These are phyloP conservation scores for Coemansia furcata DNA, from an alignment of 192 early-diverging fungal species.

Conservation along the genomic window DNA sequence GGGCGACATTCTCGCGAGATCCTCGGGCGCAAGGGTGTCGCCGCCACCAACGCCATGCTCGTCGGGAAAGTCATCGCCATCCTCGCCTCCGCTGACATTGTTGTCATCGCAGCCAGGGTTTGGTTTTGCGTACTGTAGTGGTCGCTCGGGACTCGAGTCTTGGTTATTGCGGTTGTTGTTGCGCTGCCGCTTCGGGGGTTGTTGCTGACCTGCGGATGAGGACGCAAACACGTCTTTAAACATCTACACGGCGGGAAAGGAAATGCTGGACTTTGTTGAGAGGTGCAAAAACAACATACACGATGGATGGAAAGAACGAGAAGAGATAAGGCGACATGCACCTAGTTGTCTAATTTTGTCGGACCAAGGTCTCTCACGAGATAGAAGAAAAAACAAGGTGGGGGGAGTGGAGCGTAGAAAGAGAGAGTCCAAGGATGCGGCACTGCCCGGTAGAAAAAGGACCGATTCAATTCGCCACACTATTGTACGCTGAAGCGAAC, in stretches of 20 bases:
- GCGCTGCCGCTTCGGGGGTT: slow-evolving; percentile 1
- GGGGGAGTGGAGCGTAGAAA: neutral
- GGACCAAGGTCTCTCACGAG: neutral
- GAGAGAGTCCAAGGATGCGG: neutral
- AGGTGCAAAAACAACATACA: neutral
- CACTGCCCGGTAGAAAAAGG: neutral
- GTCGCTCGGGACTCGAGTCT: neutral
- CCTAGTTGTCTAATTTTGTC: neutral
- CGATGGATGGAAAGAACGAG: neutral
- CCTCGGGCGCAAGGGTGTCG: neutral
- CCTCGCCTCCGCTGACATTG: neutral
- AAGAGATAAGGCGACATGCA: neutral
- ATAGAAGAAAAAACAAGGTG: neutral
- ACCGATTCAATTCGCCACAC: neutral
- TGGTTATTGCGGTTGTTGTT: neutral
- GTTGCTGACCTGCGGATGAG: neutral
- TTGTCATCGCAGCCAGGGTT: neutral
- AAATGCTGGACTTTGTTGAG: too few relatives aligned
- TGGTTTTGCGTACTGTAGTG: neutral
- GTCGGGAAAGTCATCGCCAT: neutral
- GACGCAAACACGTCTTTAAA: neutral
- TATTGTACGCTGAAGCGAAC: neutral
- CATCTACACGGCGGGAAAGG: neutral
- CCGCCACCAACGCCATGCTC: neutral
- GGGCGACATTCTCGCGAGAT: slow-evolving; percentile 13